phyloP scores from a whole-genome alignment of 2,329 filamentous ascomycete species.

The Fusarium protoensiforme region DNA sequence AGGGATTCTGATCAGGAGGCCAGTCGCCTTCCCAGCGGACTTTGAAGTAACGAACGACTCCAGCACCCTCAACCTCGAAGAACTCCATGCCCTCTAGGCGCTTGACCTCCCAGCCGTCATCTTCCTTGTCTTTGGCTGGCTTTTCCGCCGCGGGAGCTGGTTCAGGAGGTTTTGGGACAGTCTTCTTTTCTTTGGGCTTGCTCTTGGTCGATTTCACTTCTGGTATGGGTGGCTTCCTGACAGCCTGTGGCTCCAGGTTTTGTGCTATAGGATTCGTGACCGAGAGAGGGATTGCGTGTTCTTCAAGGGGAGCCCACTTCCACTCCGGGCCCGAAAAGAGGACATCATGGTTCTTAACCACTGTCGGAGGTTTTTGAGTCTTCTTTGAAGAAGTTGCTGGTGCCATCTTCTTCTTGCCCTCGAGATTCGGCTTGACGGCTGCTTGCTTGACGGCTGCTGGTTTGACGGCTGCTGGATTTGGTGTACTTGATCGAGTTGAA shows the following conservation, averaged over 20 bases:
- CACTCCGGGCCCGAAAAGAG: slow-evolving; percentile 1
- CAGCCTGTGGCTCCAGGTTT: background rate
- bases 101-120: slow-evolving; percentile 55
- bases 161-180: background rate
- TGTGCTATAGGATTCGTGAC: slow-evolving; percentile 13
- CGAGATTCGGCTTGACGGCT: background rate
- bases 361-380: background rate
- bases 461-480: background rate
- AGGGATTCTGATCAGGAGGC: slow-evolving; percentile 66
- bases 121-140: background rate
- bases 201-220: slow-evolving; percentile 8
- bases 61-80: slow-evolving; percentile 50
- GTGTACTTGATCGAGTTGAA: slow-evolving; percentile 14
- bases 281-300: slow-evolving; percentile 3
- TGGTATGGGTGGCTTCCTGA: background rate
- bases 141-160: background rate
- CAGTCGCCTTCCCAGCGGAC: slow-evolving; percentile 69
- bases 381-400: background rate
- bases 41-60: slow-evolving; percentile 57
- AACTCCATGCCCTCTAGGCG: slow-evolving; percentile 55
- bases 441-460: background rate
- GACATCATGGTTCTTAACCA: background rate
- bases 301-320: slow-evolving; percentile 3
- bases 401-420: slow-evolving; percentile 7
- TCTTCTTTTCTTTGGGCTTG: slow-evolving; percentile 5